Evolutionary conservation across 106 monocot species (phyloP), one percentile per base, ranked within the genome.

Genomic region (Dendrobium officinale): DNA sequence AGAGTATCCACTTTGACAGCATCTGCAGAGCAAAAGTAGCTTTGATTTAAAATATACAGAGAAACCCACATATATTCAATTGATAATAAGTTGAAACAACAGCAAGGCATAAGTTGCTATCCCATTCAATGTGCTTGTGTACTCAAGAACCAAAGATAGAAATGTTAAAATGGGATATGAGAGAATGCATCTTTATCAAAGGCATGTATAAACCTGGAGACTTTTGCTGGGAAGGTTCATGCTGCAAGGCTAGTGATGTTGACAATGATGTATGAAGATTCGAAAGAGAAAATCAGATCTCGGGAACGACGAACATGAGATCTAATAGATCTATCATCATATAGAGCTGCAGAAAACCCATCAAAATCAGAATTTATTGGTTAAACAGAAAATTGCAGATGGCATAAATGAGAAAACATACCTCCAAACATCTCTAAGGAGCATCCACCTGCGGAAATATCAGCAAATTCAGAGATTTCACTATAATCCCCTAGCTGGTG

Each of bases 281-380:
- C 79, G 95, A 87, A 80, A 91, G 82, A 68, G 98, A n/a, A 98
- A 22, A 99, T 85, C 74, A 99, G 83, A 47, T 99, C 95, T 31
- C 95, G 84, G 15, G 91, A 67, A 83, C 93, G 95, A 77, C 81
- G 87, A 29, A 95, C 83, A 77, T 99, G 99, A 82, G 92, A 89
- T 83, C 99, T 91, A 77, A 99, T 93, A 73, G 99, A 99, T 82
- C 95, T 89, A 67, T 93, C 99, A 87, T 99, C 99, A 91, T 99
- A 99, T 75, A 90, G 83, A 77, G 91, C 99, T 99, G 91, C 82
- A 90, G 77, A 77, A 78, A 41, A 41, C 4, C 9, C 43, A 78
- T 56, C 42, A 48, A 29, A 81, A 72, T 13, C 6, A 81, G 55
- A 73, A 15, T 67, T 48, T 79, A 68, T 48, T 40, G 22, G 37